Conservation (phyloP, 2,329 filamentous ascomycete species). For the Ilyonectria robusta region DNA sequence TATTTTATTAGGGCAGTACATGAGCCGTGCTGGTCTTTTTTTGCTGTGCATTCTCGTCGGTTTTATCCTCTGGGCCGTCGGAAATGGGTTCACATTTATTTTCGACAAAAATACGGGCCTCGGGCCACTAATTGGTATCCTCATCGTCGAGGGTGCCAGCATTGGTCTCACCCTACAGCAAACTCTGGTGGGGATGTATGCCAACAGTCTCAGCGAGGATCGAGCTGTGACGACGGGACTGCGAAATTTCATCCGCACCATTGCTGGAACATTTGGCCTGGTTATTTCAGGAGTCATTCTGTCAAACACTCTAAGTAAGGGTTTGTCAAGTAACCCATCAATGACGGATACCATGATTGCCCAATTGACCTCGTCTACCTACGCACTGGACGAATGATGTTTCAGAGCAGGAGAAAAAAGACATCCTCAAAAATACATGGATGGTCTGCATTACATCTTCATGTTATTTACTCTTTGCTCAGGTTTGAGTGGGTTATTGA, state of each 20-base stretch:
- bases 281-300: conserved; percentile 51
- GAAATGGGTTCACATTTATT: conserved; percentile 50
- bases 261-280: conserved; percentile 31
- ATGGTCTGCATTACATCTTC: background rate
- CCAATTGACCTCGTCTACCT: conserved; percentile 45
- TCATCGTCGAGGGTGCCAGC: conserved; percentile 53
- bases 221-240: conserved; percentile 56
- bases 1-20: conserved; percentile 50
- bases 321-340: conserved; percentile 16
- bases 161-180: conserved; percentile 55
- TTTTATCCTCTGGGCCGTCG: conserved; percentile 54
- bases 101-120: conserved; percentile 45
- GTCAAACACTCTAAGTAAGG: conserved; percentile 43
- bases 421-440: background rate
- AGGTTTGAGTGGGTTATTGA: background rate
- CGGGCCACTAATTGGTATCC: conserved; percentile 48
- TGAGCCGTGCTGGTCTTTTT: conserved; percentile 49
- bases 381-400: conserved; percentile 32
- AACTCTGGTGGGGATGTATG: conserved; percentile 55
- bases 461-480: background rate
- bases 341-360: conserved; percentile 32
- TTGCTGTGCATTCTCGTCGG: conserved; percentile 50
- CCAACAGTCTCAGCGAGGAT: conserved; percentile 53
- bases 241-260: conserved; percentile 56
- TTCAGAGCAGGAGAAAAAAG: background rate